These are phyloP conservation scores for Russula virescens DNA, from an alignment of 768 basidiomycete species.

Conservation along the genomic window DNA sequence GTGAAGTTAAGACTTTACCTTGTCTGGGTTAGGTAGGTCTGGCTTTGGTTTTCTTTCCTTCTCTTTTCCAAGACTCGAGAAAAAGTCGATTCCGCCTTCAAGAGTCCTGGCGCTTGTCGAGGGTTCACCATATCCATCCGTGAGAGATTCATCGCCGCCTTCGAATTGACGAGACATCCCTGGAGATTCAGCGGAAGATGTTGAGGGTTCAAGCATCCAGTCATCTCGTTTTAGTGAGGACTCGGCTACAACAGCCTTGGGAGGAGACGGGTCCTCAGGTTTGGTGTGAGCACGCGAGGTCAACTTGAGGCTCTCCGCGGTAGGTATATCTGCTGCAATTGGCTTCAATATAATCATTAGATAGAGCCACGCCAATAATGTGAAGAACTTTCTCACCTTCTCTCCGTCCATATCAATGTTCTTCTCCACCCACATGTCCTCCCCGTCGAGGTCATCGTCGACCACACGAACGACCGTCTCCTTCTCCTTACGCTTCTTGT, in stretches of 20 bases:
- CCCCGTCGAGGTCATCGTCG: conserved; percentile 70
- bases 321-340: conserved; percentile 70
- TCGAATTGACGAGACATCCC: conserved; percentile 26
- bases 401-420: conserved; percentile 76
- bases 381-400: conserved; percentile 40
- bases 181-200: conserved; percentile 28
- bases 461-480: conserved; percentile 42
- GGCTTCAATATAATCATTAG: conserved; percentile 35
- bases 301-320: conserved; percentile 62
- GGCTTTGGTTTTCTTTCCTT: conserved; percentile 56
- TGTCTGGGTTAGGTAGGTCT: conserved; percentile 62
- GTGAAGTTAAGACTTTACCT: conserved; percentile 40
- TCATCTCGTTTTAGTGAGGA: conserved; percentile 63
- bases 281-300: conserved; percentile 50
- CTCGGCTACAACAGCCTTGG: conserved; percentile 41
- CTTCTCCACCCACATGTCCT: conserved; percentile 85
- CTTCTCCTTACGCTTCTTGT: conserved; percentile 35
- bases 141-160: conserved; percentile 45
- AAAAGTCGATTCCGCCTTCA: conserved; percentile 75
- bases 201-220: conserved; percentile 72
- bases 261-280: conserved; percentile 44
- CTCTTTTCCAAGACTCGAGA: conserved; percentile 80
- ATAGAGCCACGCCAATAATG: conserved; percentile 7
- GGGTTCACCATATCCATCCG: conserved; percentile 60
- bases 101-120: conserved; percentile 41